Evolutionary conservation across 164 flowering plant genomes (phyloP).

Genomic region (Macadamia integrifolia): DNA sequence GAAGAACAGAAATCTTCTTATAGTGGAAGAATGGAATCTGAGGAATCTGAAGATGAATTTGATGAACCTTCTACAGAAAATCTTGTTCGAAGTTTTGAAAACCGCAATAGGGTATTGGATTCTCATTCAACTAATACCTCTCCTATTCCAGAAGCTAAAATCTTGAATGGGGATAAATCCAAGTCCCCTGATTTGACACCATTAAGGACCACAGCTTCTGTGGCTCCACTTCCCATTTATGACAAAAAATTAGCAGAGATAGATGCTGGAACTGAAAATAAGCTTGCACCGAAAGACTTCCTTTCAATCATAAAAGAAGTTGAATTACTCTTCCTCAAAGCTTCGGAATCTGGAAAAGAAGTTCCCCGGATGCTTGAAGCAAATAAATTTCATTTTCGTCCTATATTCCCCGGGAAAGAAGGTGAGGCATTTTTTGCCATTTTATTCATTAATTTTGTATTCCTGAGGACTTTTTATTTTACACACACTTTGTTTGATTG

Average conservation of each 20-base stretch:
- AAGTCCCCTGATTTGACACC: conserved; percentile 56
- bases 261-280: conserved; percentile 34
- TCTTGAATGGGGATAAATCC: conserved; percentile 32
- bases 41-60: conserved; percentile 70
- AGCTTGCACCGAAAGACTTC: conserved; percentile 62
- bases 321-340: conserved; percentile 68
- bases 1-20: conserved; percentile 41
- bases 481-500: no score
- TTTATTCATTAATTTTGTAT: neutral
- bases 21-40: conserved; percentile 31
- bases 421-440: conserved; percentile 30
- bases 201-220: conserved; percentile 29
- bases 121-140: conserved; percentile 22
- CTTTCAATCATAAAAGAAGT: conserved; percentile 69
- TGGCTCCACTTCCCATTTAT: conserved; percentile 22
- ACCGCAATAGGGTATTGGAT: conserved; percentile 40
- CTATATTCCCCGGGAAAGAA: conserved; percentile 52
- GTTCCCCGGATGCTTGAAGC: conserved; percentile 98
- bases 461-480: no score
- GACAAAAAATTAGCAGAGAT: conserved; percentile 29
- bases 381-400: conserved; percentile 75
- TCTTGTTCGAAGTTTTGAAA: conserved; percentile 63
- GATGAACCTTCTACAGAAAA: conserved; percentile 59
- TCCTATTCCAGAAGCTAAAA: conserved; percentile 34
- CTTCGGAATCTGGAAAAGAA: conserved; percentile 87